Evolutionary conservation across 345 rosid genomes (phyloP), one percentile per base, ranked within the genome.

Genomic region (Euphorbia peplus): DNA sequence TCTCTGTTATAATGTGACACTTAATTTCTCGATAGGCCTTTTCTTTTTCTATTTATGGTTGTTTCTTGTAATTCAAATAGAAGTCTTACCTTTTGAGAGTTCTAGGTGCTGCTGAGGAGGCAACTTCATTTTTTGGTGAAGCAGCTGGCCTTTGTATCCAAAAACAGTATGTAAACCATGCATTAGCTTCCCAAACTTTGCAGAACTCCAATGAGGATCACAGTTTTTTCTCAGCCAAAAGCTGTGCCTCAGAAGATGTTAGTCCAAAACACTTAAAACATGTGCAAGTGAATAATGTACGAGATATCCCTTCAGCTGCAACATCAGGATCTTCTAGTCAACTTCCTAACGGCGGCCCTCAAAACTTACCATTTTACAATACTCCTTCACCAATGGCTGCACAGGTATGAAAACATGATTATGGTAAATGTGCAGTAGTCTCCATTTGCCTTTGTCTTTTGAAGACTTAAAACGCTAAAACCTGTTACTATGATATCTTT

Each of bases 101-200:
- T 60, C 48, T 72, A 91, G 99, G 96, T 76, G 90, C 92, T 82
- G 98, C 96, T 55, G 99, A 91, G 75, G 99, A 90, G 76, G 89
- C 91, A 67, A 76, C 82, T 79, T 84, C 81, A 54, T 82, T 90
- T 88, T 91, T 91, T 81, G 95, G 92, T 80, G 97, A 90, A 79
- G 76, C 87, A 76, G 98, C 98, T 75, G 88, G 88, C 73, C 83
- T 78, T 75, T 82, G 87, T 72, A 80, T 95, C 82, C 95, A 91
- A 80, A 95, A 88, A 83, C 97, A 87, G 77, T 91, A 85, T 74
- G 30, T 81, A 69, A 79, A 82, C 66, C 82, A 81, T 64, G 79
- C 79, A 70, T 73, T 77, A 46, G 69, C 84, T 70, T 80, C 85
- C 52, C 81, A 78, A 26, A 77, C 80, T 67, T 63, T 76, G 63